Percentiles rank a stretch among this genome's conserved stretches.
phyloP scores from a whole-genome alignment of 257 asterid genomes.

The Rubia yunnanensis region DNA sequence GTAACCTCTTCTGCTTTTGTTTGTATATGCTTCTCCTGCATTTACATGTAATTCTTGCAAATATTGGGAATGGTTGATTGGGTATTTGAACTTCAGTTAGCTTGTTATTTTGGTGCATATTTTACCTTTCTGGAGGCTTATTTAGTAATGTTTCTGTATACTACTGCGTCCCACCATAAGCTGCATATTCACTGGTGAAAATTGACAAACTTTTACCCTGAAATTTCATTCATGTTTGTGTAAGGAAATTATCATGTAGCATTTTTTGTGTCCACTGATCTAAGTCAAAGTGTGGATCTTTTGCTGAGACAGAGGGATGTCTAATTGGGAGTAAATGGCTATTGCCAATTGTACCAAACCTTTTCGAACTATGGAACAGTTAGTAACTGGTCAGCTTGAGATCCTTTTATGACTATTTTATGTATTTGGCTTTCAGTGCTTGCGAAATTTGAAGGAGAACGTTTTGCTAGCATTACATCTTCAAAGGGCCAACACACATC shows the following conservation, averaged over 20 bases:
- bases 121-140: not conserved
- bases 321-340: not conserved
- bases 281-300: not conserved
- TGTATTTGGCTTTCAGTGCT: conserved; percentile 27
- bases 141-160: not conserved
- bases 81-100: not conserved
- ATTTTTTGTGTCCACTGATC: not conserved
- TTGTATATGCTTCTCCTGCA: not conserved
- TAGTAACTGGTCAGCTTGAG: not conserved
- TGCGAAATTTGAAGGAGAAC: conserved; percentile 29
- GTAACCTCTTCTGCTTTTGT: conserved; percentile 22
- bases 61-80: not conserved
- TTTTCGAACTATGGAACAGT: not conserved
- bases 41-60: not conserved
- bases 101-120: not conserved
- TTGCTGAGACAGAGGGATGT: not conserved
- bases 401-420: conserved; percentile 2
- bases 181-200: not conserved
- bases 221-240: not conserved
- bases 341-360: not conserved
- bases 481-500: conserved; percentile 66
- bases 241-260: not conserved
- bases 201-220: not conserved
- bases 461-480: conserved; percentile 55
- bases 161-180: not conserved